Evolutionary conservation across 2,329 filamentous ascomycete genomes (phyloP), one percentile per base, ranked within the genome.

Genomic region (Cryphonectria japonica): DNA sequence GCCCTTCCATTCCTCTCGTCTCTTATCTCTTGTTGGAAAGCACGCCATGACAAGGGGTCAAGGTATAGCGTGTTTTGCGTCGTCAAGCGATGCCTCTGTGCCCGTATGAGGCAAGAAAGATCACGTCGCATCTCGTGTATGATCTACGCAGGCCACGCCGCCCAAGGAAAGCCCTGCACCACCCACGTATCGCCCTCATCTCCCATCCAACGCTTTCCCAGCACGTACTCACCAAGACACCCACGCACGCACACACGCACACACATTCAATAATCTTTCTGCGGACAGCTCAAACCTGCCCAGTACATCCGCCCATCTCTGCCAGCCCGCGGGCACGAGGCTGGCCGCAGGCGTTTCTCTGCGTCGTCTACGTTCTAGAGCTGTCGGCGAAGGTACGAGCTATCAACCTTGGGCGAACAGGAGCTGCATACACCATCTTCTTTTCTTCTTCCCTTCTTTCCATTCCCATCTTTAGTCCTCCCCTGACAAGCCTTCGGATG

Each of bases 111-210:
- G 54, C 29, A 32, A 16, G 22, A 16, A 59, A 16, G 37, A 34
- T 59, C 54, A 32, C 19, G 54, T 32, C 26, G 54, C 54, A 59
- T 59, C 54, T 59, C 54, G 54, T 7, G 54, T 59, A 59, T 59
- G 54, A 59, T 59, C 54, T 32, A 32, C 54, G 54, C 26, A 32
- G 16, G 54, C 34, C 34, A 26, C 26, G 26, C 54, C 13, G 54
- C 54, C 52, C 54, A 59, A 59, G 54, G 54, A 19, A 16, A 59
- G 29, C 54, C 54, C 29, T 59, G 54, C 54, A 59, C 29, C 29
- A 59, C 14, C 54, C 54, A 59, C 54, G 29, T 16, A 59, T 34
- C 54, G 14, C 7, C 26, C 4, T 32, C 54, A 13, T 19, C 26
- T 16, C 5, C n/a, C 22, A n/a, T 29, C 22, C 22, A 50, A n/a